phyloP scores from a whole-genome alignment of 805 yeast species.

The Ogataea thermomethanolica region DNA sequence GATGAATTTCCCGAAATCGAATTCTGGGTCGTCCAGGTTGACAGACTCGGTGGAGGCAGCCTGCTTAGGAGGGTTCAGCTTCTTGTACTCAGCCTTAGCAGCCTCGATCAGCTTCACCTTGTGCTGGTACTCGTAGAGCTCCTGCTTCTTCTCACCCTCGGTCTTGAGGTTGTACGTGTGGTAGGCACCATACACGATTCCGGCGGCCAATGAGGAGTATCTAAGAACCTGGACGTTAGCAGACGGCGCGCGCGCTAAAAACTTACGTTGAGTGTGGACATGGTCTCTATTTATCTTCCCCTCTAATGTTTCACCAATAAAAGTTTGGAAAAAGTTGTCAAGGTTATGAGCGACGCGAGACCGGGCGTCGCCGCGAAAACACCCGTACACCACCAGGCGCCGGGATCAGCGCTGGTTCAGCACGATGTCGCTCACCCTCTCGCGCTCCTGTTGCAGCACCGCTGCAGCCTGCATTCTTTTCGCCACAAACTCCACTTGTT shows the following conservation, averaged over 20 bases:
- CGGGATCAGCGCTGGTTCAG: constrained; percentile 33
- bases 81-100: constrained; percentile 88
- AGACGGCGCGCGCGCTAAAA: not conserved
- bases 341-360: constrained; percentile 9
- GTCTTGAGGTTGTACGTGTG: constrained; percentile 71
- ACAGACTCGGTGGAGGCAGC: constrained; percentile 46
- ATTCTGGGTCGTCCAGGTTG: constrained; percentile 84
- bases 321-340: constrained; percentile 11
- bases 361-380: not conserved
- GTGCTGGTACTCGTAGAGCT: constrained; percentile 53
- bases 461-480: constrained; percentile 49
- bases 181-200: constrained; percentile 82
- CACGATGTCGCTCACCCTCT: constrained; percentile 55
- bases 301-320: constrained; percentile 14
- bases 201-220: constrained; percentile 88
- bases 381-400: constrained; percentile 1
- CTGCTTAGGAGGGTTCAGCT: constrained; percentile 46
- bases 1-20: constrained; percentile 74
- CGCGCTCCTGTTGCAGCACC: constrained; percentile 49
- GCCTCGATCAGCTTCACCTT: constrained; percentile 75
- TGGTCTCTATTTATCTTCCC: constrained; percentile 19
- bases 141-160: constrained; percentile 55
- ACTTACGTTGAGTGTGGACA: constrained; percentile 52
- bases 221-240: constrained; percentile 62
- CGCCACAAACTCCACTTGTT: constrained; percentile 50